These are phyloP conservation scores for Termitomyces sp. DNA, from an alignment of 768 basidiomycete species.

Conservation along the genomic window DNA sequence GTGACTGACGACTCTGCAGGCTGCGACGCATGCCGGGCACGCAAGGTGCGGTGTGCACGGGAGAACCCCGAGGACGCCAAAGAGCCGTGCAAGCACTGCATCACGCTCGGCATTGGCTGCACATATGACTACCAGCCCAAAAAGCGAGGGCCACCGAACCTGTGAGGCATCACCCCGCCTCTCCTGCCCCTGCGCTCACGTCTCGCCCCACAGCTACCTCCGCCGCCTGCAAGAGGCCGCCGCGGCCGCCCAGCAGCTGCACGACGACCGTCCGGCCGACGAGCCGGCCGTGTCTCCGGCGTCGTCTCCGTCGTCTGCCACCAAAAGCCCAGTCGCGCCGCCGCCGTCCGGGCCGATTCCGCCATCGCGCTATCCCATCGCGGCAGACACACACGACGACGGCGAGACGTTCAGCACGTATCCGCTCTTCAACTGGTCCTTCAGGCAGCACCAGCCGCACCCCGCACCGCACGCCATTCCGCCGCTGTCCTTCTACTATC, in stretches of 20 bases:
- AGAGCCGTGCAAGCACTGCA: slow-evolving; percentile 83
- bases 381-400: slow-evolving; percentile 59
- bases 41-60: slow-evolving; percentile 80
- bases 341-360: slow-evolving; percentile 43
- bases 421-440: slow-evolving; percentile 67
- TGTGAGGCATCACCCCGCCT: slow-evolving; percentile 44
- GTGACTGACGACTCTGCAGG: slow-evolving; percentile 35
- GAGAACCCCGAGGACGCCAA: slow-evolving; percentile 76
- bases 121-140: slow-evolving; percentile 93
- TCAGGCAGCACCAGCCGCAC: slow-evolving; percentile 52
- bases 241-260: slow-evolving; percentile 39
- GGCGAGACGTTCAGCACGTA: slow-evolving; percentile 57
- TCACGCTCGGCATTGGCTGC: slow-evolving; percentile 75
- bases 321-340: slow-evolving; percentile 23
- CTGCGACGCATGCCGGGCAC: slow-evolving; percentile 82
- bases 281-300: slow-evolving; percentile 41
- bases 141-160: slow-evolving; percentile 89
- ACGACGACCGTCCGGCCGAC: slow-evolving; percentile 25
- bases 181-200: not conserved
- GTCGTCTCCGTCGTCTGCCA: slow-evolving; percentile 16
- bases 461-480: slow-evolving; percentile 40
- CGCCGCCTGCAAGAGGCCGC: slow-evolving; percentile 77
- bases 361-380: slow-evolving; percentile 67
- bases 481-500: slow-evolving; percentile 68
- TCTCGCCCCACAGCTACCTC: slow-evolving; percentile 49